Base-by-base conservation (phyloP, 108 stramenopile genomes). In the Stephanodiscus triporus region DNA sequence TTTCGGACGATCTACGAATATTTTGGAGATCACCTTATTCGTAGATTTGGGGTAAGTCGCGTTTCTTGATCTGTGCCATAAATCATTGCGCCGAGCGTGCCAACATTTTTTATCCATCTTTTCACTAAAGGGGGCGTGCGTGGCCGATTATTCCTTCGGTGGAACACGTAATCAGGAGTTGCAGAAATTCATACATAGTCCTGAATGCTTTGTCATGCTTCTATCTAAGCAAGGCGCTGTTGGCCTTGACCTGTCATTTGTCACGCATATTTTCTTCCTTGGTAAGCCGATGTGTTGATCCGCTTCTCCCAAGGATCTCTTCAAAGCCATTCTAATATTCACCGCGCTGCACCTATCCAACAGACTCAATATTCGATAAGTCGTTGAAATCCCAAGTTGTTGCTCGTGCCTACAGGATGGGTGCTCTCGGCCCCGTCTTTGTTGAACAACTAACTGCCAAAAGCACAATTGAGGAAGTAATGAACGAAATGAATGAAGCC, bases 231-330 rank as follows among this genome's bases (percentile, higher is more conserved):
- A 97, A 64, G 98, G 97, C 2, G 85, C 85, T 29, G 91, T 92
- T 64, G 98, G 98, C 9, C 90, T 99, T 23, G 96, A 99, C 66
- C 72, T 99, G 22, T 90, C 88, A 72, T 97, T 97, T 77, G 95
- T 94, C 34, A 97, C 98, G 9, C 94, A 97, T 76, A 93, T 95
- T 27, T 87, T 97, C 50, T 92, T 99, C 49, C 69, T 97, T 37
- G 96, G 97, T 66, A 79, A 88, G 67, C 88, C 86, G 3, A 84
- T 68, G 24, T n/a, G 19, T 37, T 47, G 22, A 32, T n/a, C 16
- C n/a, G n/a, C n/a, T n/a, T n/a, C n/a, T n/a, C n/a, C n/a, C n/a
- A n/a, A n/a, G 6, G 17, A 20, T 24, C 51, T 24, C 3, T 34
- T 20, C 0, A n/a, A 37, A 59, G 20, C 29, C 11, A 6, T 19